Evolutionary conservation across 768 basidiomycete species (phyloP), one percentile per base, ranked within the genome.

Genomic region (Termitomyces sp.): DNA sequence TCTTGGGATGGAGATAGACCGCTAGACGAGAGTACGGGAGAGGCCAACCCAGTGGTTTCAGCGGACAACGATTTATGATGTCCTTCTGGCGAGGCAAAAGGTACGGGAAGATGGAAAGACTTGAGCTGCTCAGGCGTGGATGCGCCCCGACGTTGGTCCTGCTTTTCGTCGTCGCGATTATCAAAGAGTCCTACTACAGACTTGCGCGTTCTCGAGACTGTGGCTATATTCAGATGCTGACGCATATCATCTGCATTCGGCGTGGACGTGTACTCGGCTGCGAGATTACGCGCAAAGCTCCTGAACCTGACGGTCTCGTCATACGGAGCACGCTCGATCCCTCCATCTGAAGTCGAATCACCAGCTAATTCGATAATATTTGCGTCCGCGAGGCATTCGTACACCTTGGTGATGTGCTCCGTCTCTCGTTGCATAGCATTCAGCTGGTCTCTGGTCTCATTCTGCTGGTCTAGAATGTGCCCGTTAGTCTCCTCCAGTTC

Each of bases 401-500:
- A 92, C 6, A 84, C 79, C 54, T 81, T 81, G 45, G 79, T 78
- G 59, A 93, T 90, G 53, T 80, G 81, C 46, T 88, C 81, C 2
- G 86, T 85, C 62, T 92, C 89, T 57, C 81, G 78, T 62, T 90
- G 87, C 10, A 89, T 87, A 4, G 80, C 80, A n/a, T 80, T 79
- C 27, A 92, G 74, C 57, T 85, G 83, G 38, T 73, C 73, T 5
- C 78, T 71, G 0, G 90, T 90, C 62, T 82, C 79, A 1, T 68
- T 69, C 66, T 92, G 90, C 59, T 88, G 83, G 55, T 78, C 73
- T 21, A 82, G 73, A 41, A 93, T 90, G 54, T 82, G 80, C 7
- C 73, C 60, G 62, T 93, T 93, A 2, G 88, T 82, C 38, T 84
- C 79, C 64, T 93, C 89, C 1, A 93, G 77, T 66, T 93, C 90